Conservation (phyloP, 345 rosid genomes). For the Eucalyptus marginata region DNA sequence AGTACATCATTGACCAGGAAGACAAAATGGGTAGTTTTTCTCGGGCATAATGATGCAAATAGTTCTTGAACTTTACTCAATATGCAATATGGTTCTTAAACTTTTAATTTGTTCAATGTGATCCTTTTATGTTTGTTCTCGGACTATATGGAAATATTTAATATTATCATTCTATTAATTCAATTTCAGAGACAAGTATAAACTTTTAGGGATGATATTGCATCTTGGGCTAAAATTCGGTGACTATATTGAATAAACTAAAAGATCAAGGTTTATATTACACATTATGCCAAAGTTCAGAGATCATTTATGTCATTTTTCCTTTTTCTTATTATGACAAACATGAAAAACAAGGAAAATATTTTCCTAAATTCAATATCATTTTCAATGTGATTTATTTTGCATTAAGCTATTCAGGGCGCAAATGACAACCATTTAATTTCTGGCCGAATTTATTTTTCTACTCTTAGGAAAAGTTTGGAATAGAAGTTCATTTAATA, state of each 20-base stretch:
- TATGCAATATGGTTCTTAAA: no score
- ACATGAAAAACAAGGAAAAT: neutral
- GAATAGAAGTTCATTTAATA: no score
- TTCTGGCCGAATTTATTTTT: accelerated
- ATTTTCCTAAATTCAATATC: neutral
- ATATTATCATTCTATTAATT: no score
- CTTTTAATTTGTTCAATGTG: accelerated
- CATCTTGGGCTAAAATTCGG: accelerated
- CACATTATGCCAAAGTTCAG: accelerated
- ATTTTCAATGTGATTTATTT: neutral
- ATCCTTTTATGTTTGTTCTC: accelerated
- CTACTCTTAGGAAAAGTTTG: accelerated
- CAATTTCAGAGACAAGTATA: accelerated
- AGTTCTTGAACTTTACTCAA: accelerated
- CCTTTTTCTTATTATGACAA: neutral
- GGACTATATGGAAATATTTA: no score
- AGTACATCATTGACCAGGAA: neutral
- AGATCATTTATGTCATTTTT: accelerated
- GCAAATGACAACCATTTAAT: no score
- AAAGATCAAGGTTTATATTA: no score
- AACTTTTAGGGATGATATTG: no score
- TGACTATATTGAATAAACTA: no score
- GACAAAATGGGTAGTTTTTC: neutral
- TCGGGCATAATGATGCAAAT: accelerated
- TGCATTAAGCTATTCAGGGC: neutral